A percentile compares a stretch with the other conserved stretches of the same genome.
phyloP scores from a whole-genome alignment of 2,329 filamentous ascomycete genomes.

The Exophiala aquamarina region DNA sequence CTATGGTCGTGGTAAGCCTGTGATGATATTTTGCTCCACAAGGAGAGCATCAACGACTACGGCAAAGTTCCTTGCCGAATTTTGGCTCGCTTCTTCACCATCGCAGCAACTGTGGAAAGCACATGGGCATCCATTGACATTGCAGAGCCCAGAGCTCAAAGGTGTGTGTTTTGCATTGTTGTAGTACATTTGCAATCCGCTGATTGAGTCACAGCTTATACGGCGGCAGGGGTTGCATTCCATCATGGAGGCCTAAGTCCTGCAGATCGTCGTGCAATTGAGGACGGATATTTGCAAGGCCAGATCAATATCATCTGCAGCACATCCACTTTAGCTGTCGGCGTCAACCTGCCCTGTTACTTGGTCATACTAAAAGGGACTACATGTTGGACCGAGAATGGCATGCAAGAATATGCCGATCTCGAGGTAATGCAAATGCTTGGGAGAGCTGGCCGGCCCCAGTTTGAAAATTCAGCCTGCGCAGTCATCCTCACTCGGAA shows the following conservation, averaged over 20 bases:
- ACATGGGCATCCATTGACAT: conserved; percentile 51
- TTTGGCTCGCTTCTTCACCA: conserved; percentile 58
- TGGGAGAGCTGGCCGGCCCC: conserved; percentile 77
- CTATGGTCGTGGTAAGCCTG: conserved; percentile 70
- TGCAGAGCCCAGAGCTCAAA: conserved; percentile 61
- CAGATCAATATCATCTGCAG: conserved; percentile 81
- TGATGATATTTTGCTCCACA: conserved; percentile 82
- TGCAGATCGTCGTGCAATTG: conserved; percentile 65
- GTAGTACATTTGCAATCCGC: conserved; percentile 26
- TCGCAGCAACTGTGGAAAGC: conserved; percentile 63
- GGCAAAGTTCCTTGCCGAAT: conserved; percentile 64
- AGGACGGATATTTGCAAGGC: conserved; percentile 67
- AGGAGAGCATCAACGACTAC: conserved; percentile 68
- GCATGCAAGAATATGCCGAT: conserved; percentile 72
- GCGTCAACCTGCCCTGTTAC: conserved; percentile 80
- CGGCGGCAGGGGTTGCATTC: conserved; percentile 67
- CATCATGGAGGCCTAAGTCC: conserved; percentile 75
- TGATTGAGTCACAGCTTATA: conserved; percentile 27
- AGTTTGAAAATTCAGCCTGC: conserved; percentile 74
- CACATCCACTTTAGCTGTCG: conserved; percentile 80
- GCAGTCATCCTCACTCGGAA: conserved; percentile 77
- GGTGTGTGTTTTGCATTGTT: conserved; percentile 39
- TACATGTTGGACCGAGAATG: conserved; percentile 60
- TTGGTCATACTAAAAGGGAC: conserved; percentile 83
- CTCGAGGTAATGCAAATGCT: conserved; percentile 91